These are phyloP conservation scores for Nicotiana tabacum DNA, from an alignment of 257 asterid genomes.

Conservation along the genomic window DNA sequence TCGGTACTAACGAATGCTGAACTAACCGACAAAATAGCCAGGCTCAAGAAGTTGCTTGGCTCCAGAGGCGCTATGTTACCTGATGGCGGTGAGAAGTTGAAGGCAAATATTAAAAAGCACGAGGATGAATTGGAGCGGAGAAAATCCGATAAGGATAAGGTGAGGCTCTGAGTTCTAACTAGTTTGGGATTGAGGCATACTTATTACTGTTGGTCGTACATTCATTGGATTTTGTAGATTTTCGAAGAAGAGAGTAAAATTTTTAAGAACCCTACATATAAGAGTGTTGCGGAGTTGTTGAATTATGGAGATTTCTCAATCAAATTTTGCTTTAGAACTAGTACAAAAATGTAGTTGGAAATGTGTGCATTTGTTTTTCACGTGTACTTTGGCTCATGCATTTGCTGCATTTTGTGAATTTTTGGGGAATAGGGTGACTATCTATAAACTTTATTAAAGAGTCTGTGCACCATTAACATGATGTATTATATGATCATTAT, in stretches of 20 bases:
- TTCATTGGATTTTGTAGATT: neutral
- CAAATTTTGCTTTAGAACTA: neutral
- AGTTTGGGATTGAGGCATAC: neutral
- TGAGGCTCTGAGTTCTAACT: neutral
- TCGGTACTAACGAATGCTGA: neutral
- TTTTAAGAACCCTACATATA: neutral
- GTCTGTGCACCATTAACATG: neutral
- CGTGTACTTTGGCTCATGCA: neutral
- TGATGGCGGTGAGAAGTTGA: conserved; percentile 26
- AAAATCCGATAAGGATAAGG: too few species aligned
- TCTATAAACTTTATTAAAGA: neutral
- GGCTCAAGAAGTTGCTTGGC: neutral
- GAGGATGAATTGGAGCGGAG: conserved; percentile 27
- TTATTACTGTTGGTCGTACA: neutral
- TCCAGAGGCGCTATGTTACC: neutral
- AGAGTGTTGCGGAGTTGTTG: neutral
- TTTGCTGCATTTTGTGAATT: neutral
- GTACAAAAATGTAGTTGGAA: neutral
- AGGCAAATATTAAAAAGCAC: neutral
- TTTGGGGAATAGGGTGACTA: neutral
- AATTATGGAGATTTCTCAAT: neutral
- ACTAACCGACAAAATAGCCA: neutral
- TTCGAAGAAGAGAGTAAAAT: neutral
- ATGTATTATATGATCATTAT: too few species aligned
- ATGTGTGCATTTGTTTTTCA: neutral